A percentile compares a stretch with the other conserved stretches of the same genome.
Conservation (phyloP, 163 green algal genomes). For the Scenedesmus sp. region DNA sequence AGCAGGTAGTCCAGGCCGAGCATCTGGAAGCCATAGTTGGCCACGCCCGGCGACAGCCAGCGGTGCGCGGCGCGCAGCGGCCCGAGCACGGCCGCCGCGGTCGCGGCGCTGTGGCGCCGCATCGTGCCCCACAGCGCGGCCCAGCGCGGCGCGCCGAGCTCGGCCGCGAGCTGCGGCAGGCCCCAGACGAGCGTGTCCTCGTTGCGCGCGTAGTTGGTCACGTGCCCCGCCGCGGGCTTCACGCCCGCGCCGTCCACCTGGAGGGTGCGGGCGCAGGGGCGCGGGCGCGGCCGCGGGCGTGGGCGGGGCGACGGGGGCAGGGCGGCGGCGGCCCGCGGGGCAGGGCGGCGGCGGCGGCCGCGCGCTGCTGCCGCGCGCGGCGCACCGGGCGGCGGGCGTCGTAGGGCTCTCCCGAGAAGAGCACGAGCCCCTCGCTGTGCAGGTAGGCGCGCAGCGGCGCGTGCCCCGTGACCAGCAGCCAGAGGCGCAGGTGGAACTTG, state of each 20-base stretch:
- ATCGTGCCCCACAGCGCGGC: conserved; percentile 46
- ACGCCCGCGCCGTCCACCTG: conserved; percentile 10
- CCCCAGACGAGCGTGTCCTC: conserved; percentile 60
- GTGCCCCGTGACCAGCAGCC: conserved; percentile 62
- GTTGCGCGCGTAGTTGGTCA: conserved; percentile 70
- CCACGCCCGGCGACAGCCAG: conserved; percentile 50
- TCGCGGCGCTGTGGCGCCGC: background rate
- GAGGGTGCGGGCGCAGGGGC: too few relatives aligned
- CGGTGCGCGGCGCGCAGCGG: conserved; percentile 51
- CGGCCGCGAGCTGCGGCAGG: conserved; percentile 41
- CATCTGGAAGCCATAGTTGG: conserved; percentile 69
- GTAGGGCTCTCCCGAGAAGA: conserved; percentile 64
- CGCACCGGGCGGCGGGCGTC: background rate
- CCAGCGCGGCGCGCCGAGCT: conserved; percentile 44
- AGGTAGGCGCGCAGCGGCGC: conserved; percentile 63
- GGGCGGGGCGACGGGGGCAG: too few relatives aligned
- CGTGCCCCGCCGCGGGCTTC: conserved; percentile 46
- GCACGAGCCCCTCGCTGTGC: conserved; percentile 55
- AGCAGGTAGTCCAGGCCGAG: conserved; percentile 73
- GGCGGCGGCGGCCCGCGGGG: background rate
- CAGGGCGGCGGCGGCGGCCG: too few relatives aligned
- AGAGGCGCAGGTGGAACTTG: conserved; percentile 75
- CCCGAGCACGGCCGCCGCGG: conserved; percentile 39
- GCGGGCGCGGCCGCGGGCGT: too few relatives aligned
- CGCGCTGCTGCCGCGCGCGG: too few relatives aligned